These are phyloP conservation scores for Xylaria sp. DNA, from an alignment of 2,329 filamentous ascomycete species.

Conservation along the genomic window DNA sequence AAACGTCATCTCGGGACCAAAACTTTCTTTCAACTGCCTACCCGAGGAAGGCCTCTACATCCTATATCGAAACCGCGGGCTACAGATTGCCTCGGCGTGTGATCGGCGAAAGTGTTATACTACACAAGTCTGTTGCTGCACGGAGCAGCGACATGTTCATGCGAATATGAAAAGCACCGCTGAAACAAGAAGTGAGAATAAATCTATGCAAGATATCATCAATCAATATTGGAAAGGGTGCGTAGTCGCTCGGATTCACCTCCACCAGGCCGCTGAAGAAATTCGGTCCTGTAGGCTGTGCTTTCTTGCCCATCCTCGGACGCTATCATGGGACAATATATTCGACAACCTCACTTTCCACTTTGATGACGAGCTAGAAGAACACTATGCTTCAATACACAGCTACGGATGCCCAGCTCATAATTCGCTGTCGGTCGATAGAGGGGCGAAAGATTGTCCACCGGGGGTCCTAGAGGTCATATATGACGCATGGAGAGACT, in stretches of 20 bases:
- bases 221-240: constrained; percentile 2
- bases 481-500: constrained; percentile 37
- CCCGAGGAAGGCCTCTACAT: constrained; percentile 42
- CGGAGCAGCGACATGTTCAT: not conserved
- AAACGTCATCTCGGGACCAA: constrained; percentile 31
- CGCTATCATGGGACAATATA: constrained; percentile 31
- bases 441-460: constrained; percentile 10
- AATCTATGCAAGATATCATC: no score
- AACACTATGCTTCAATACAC: constrained; percentile 7
- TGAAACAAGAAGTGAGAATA: not conserved
- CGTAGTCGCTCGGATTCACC: constrained; percentile 35
- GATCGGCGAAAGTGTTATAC: constrained; percentile 36
- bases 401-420: not conserved
- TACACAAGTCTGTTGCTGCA: constrained; percentile 37
- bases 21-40: not conserved
- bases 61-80: constrained; percentile 36
- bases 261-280: constrained; percentile 32
- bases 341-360: constrained; percentile 26
- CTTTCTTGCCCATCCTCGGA: constrained; percentile 34
- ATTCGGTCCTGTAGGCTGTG: constrained; percentile 26
- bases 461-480: constrained; percentile 32
- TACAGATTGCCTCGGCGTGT: constrained; percentile 41
- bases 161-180: not conserved
- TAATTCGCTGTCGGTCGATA: not conserved
- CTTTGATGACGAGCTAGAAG: constrained; percentile 38